These are phyloP conservation scores for Suhomyces bokatorum DNA, from an alignment of 1,139 yeast species.

Conservation along the genomic window DNA sequence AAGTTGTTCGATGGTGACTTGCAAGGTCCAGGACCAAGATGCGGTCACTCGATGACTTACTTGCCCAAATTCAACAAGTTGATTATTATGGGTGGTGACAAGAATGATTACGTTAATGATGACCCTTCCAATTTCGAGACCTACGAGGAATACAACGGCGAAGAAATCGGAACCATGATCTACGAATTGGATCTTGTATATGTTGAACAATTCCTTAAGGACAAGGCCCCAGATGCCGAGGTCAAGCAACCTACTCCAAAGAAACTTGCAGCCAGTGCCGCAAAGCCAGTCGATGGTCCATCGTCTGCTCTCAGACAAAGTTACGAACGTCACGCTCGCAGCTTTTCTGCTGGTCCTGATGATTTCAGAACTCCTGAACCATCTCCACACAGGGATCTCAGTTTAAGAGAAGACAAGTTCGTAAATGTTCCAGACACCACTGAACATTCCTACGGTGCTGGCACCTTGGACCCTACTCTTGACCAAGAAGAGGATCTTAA, in stretches of 20 bases:
- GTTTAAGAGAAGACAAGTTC: conserved; percentile 7
- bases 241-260: conserved; percentile 3
- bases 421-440: conserved; percentile 11
- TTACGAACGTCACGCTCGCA: conserved; percentile 39
- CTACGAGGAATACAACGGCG: conserved; percentile 54
- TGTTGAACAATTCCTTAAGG: conserved; percentile 34
- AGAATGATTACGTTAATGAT: conserved; percentile 53
- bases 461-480: conserved; percentile 3
- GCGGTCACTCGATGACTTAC: conserved; percentile 91
- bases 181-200: conserved; percentile 57
- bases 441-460: conserved; percentile 8
- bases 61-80: conserved; percentile 65
- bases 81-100: conserved; percentile 90
- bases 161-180: conserved; percentile 56
- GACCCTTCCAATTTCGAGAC: conserved; percentile 43
- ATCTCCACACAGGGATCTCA: conserved; percentile 26
- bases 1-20: conserved; percentile 50
- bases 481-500: conserved; percentile 1
- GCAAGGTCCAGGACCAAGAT: conserved; percentile 74
- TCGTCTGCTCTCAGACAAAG: conserved; percentile 19
- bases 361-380: conserved; percentile 46
- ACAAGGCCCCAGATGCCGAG: conserved; percentile 12
- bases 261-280: conserved; percentile 18
- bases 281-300: conserved; percentile 15
- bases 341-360: conserved; percentile 44